Conservation (phyloP, 352 stramenopile genomes). For the Pythium scleroteichum region DNA sequence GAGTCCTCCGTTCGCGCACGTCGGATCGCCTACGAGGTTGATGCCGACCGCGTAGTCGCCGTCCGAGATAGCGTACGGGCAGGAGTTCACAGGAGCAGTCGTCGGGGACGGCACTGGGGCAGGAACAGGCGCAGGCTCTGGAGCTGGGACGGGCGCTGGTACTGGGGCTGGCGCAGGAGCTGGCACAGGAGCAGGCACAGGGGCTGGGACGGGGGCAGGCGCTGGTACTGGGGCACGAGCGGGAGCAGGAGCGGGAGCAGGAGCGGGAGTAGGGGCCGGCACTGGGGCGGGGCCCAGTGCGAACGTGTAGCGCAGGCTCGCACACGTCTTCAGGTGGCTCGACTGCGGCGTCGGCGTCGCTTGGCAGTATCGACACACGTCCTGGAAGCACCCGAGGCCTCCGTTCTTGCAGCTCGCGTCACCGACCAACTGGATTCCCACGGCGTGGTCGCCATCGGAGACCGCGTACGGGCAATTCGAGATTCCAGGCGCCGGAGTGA, state of each 20-base stretch:
- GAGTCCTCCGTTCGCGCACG: conserved; percentile 22
- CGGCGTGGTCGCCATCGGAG: conserved; percentile 25
- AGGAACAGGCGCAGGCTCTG: background rate
- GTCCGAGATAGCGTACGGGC: conserved; percentile 22
- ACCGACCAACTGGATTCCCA: conserved; percentile 23
- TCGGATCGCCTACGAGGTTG: conserved; percentile 27
- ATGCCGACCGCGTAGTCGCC: conserved; percentile 24
- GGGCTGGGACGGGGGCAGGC: background rate
- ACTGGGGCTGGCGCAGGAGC: background rate
- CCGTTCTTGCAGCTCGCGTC: conserved; percentile 26
- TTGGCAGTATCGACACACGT: conserved; percentile 28
- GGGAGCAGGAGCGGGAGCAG: background rate
- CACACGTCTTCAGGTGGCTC: background rate
- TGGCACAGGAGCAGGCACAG: background rate
- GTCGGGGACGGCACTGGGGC: background rate
- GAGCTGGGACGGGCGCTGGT: background rate
- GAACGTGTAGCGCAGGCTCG: background rate
- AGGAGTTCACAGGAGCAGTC: background rate
- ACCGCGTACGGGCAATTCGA: conserved; percentile 13
- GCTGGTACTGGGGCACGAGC: background rate
- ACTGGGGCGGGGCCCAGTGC: background rate
- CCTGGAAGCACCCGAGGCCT: conserved; percentile 24
- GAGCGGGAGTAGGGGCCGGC: background rate
- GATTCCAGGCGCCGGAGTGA: background rate
- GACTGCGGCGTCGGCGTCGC: conserved; percentile 20